Evolutionary conservation across 306 rosid species (phyloP).

Genomic region (Dalbergia cochinchinensis): DNA sequence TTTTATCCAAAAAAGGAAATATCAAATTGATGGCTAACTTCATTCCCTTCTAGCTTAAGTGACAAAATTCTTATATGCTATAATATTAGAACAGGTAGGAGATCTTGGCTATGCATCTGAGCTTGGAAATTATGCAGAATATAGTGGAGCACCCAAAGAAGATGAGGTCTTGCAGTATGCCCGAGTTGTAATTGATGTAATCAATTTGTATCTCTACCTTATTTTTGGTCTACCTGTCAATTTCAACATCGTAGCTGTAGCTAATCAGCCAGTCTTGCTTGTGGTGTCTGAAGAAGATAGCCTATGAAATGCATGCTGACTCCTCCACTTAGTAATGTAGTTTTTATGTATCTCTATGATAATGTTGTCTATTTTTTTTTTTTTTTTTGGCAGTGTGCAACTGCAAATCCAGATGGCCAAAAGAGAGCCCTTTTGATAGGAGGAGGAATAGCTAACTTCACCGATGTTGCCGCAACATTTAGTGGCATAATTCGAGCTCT

Average conservation of each 20-base stretch:
- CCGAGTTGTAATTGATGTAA: conserved; percentile 97
- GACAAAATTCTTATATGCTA: conserved; percentile 24
- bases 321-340: background rate
- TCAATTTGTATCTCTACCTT: conserved; percentile 28
- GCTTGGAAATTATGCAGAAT: conserved; percentile 99
- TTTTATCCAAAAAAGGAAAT: too few species aligned
- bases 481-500: conserved; percentile 93
- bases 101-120: conserved; percentile 96
- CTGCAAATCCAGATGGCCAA: conserved; percentile 87
- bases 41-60: conserved; percentile 19
- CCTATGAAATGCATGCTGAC: background rate
- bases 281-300: background rate
- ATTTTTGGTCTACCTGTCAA: conserved; percentile 7
- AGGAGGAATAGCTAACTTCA: conserved; percentile 97
- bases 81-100: conserved; percentile 70
- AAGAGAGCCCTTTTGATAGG: conserved; percentile 93
- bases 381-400: conserved; percentile 76
- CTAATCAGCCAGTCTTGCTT: background rate
- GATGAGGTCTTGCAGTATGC: conserved; percentile 97
- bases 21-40: conserved; percentile 31
- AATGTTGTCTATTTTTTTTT: conserved; percentile 11
- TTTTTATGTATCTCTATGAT: conserved; percentile 22
- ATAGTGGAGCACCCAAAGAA: conserved; percentile 98
- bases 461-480: conserved; percentile 96
- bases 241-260: background rate